Percentiles rank a stretch among this genome's conserved stretches.
Evolutionary conservation across 495 filamentous ascomycete species (phyloP).

Genomic region (Talaromyces stipitatus): DNA sequence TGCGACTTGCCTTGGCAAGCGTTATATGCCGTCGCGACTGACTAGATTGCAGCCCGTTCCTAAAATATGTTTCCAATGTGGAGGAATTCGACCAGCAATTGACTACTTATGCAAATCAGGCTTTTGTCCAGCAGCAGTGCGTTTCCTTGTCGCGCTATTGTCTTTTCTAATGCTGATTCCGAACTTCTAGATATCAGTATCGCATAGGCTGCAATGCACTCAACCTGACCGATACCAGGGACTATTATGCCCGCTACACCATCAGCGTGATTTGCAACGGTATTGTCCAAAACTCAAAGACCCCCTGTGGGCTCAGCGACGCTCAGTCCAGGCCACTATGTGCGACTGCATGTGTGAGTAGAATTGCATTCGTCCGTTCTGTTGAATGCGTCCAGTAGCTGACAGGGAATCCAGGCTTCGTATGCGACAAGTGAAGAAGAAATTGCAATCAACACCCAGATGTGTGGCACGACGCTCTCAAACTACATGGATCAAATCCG

Average conservation of each 20-base stretch:
- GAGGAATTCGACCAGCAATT: constrained; percentile 72
- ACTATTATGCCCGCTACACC: constrained; percentile 89
- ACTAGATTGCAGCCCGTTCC: constrained; percentile 63
- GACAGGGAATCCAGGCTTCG: constrained; percentile 48
- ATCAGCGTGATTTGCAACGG: constrained; percentile 90
- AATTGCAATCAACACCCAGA: constrained; percentile 62
- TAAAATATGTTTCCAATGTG: constrained; percentile 69
- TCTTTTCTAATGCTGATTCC: constrained; percentile 9
- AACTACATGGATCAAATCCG: constrained; percentile 71
- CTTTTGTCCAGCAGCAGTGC: constrained; percentile 71
- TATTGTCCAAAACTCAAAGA: constrained; percentile 84
- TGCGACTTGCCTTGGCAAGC: not conserved
- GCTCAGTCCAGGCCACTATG: constrained; percentile 69
- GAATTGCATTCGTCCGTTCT: not conserved
- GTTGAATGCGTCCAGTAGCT: not conserved
- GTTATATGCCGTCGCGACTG: constrained; percentile 14
- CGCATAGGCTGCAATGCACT: constrained; percentile 76
- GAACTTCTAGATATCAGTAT: constrained; percentile 53
- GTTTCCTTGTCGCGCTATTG: constrained; percentile 17
- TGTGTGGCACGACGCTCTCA: constrained; percentile 57
- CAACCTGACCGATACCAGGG: constrained; percentile 70
- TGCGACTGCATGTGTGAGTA: constrained; percentile 79
- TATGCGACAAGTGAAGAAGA: constrained; percentile 82
- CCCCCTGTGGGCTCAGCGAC: constrained; percentile 56
- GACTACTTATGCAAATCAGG: constrained; percentile 61